phyloP scores from a whole-genome alignment of 148 eudicot species.

The Amaranthus hypochondriacus region DNA sequence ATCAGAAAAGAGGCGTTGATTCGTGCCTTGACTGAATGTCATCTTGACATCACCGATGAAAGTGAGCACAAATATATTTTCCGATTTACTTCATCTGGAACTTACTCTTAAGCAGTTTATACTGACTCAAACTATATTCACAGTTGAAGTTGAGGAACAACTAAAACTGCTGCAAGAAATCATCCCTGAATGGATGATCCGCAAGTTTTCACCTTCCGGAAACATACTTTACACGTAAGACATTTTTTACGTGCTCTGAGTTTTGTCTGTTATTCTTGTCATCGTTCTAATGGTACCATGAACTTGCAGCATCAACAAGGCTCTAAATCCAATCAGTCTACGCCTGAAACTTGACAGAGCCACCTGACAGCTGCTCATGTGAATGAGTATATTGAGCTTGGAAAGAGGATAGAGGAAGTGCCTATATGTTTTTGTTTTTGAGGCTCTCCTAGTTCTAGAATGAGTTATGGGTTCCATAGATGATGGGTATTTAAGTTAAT shows the following conservation, averaged over 20 bases:
- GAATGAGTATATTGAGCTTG: neutral
- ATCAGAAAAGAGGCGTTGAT: conserved; percentile 69
- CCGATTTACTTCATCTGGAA: neutral
- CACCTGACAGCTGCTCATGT: neutral
- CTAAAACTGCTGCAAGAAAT: conserved; percentile 66
- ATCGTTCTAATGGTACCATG: neutral
- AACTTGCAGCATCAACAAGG: conserved; percentile 64
- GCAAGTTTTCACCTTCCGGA: conserved; percentile 53
- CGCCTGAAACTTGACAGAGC: conserved; percentile 40
- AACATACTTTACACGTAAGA: conserved; percentile 55
- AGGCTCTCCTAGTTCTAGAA: neutral
- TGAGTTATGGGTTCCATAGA: neutral
- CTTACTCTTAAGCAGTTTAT: neutral
- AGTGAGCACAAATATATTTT: conserved; percentile 33
- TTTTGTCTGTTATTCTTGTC: neutral
- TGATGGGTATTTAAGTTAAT: neutral
- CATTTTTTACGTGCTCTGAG: neutral
- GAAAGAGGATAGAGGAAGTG: neutral
- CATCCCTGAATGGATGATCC: conserved; percentile 68
- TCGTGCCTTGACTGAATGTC: conserved; percentile 41
- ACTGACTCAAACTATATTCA: conserved; percentile 15
- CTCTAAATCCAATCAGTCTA: conserved; percentile 39
- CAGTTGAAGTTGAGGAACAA: conserved; percentile 85
- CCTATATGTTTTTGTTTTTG: neutral
- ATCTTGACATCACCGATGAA: conserved; percentile 55